A percentile compares a stretch with the other conserved stretches of the same genome.
These are phyloP conservation scores for Alternaria ethzedia DNA, from an alignment of 2,329 filamentous ascomycete genomes.

Conservation along the genomic window DNA sequence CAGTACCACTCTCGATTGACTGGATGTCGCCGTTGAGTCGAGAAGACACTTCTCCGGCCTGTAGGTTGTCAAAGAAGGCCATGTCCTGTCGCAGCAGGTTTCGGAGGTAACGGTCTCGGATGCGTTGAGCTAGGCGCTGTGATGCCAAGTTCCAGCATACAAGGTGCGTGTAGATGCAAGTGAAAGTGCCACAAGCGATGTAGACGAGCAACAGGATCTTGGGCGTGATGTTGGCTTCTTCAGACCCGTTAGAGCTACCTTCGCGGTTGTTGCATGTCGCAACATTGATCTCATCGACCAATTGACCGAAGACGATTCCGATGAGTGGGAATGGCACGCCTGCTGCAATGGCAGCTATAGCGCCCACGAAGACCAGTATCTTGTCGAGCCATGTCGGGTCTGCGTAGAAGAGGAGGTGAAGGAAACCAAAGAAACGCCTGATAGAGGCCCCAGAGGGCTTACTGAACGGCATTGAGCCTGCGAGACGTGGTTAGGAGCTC, in stretches of 20 bases:
- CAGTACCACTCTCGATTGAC: slow-evolving; percentile 70
- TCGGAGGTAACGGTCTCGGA: slow-evolving; percentile 66
- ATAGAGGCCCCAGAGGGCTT: slow-evolving; percentile 34
- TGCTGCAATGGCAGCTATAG: slow-evolving; percentile 60
- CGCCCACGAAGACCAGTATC: slow-evolving; percentile 47
- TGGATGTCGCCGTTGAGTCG: slow-evolving; percentile 71
- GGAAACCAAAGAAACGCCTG: slow-evolving; percentile 41
- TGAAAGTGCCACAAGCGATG: slow-evolving; percentile 68
- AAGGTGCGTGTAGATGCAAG: slow-evolving; percentile 68
- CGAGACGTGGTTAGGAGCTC: slow-evolving; percentile 13
- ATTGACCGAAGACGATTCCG: slow-evolving; percentile 68
- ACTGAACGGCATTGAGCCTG: slow-evolving; percentile 35
- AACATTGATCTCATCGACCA: slow-evolving; percentile 66
- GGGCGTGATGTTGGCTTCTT: slow-evolving; percentile 57
- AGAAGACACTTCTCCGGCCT: slow-evolving; percentile 68
- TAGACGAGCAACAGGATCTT: slow-evolving; percentile 69
- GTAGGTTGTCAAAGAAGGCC: slow-evolving; percentile 67
- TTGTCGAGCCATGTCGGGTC: slow-evolving; percentile 47
- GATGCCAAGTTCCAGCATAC: slow-evolving; percentile 69
- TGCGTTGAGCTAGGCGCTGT: slow-evolving; percentile 67
- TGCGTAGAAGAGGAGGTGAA: slow-evolving; percentile 45
- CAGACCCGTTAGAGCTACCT: slow-evolving; percentile 21
- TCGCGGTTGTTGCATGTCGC: slow-evolving; percentile 57
- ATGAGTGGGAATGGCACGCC: slow-evolving; percentile 69
- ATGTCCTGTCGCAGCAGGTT: slow-evolving; percentile 67